Conservation (phyloP, 148 eudicot genomes). For the Euryodendron excelsum region DNA sequence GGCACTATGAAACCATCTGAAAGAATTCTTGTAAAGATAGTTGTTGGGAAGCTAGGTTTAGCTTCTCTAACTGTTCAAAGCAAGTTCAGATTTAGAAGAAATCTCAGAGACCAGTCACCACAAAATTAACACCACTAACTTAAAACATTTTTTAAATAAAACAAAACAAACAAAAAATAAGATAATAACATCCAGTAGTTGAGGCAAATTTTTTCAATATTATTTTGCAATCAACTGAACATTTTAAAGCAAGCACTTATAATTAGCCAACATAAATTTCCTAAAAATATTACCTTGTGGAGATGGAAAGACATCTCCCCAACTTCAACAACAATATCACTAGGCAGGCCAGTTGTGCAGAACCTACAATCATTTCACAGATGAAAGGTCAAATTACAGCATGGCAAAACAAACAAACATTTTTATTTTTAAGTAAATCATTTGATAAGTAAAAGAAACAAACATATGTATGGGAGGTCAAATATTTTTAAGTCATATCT, state of each 20-base stretch:
- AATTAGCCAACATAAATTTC: background rate
- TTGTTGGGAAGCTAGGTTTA: background rate
- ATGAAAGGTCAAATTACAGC: conserved; percentile 10
- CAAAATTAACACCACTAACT: background rate
- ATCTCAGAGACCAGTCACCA: background rate
- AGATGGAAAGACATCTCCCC: conserved; percentile 89
- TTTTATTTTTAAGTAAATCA: too few relatives aligned
- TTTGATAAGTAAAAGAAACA: too few relatives aligned
- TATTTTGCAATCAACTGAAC: background rate
- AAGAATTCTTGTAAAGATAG: background rate
- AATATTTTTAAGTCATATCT: background rate
- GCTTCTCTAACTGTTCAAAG: background rate
- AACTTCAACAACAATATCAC: conserved; percentile 81
- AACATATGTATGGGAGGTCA: background rate
- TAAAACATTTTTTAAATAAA: background rate
- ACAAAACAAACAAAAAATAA: background rate
- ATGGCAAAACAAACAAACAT: background rate
- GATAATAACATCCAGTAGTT: background rate
- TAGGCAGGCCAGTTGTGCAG: conserved; percentile 88
- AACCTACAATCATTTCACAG: conserved; percentile 51
- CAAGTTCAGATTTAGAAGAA: background rate
- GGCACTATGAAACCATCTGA: background rate
- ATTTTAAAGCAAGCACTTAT: background rate
- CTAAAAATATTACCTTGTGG: conserved; percentile 60
- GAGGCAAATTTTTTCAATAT: background rate